These are phyloP conservation scores for Clavaria fumosa DNA, from an alignment of 768 basidiomycete genomes.

Conservation along the genomic window DNA sequence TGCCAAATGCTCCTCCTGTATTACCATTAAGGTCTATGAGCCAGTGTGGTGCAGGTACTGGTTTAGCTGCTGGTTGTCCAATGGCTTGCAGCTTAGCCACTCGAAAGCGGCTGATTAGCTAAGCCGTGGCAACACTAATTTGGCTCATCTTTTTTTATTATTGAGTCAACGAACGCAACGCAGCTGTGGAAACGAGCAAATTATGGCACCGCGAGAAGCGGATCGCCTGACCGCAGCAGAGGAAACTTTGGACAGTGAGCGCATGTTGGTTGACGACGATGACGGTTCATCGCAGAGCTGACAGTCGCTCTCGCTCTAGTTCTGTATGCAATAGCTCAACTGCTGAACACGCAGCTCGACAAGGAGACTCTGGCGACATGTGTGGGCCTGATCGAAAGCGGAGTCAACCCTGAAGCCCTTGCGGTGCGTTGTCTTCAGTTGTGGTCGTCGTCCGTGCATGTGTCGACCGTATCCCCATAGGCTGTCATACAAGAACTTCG, in stretches of 20 bases:
- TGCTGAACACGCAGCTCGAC: conserved; percentile 77
- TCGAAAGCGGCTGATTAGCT: not conserved
- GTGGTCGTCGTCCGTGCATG: not conserved
- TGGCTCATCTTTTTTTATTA: no score
- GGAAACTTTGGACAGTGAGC: conserved; percentile 57
- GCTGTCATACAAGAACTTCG: conserved; percentile 77
- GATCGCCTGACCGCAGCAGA: conserved; percentile 50
- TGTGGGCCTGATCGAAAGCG: conserved; percentile 82
- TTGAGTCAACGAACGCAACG: conserved; percentile 25
- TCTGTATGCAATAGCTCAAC: conserved; percentile 74
- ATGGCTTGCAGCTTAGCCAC: conserved; percentile 1
- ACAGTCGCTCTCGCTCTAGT: conserved; percentile 36
- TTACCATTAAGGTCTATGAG: no score
- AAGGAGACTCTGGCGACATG: conserved; percentile 87
- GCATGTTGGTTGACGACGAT: not conserved
- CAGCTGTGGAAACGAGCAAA: no score
- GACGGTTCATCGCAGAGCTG: not conserved
- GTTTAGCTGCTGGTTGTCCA: no score
- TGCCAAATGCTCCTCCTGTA: no score
- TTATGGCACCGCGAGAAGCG: conserved; percentile 40
- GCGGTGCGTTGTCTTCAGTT: conserved; percentile 63
- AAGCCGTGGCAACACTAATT: conserved; percentile 16
- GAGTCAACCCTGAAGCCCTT: conserved; percentile 83
- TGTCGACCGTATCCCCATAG: conserved; percentile 20
- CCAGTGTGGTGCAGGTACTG: no score